Conservation (phyloP, 805 yeast species). For the Isabelozyma rhagii region DNA sequence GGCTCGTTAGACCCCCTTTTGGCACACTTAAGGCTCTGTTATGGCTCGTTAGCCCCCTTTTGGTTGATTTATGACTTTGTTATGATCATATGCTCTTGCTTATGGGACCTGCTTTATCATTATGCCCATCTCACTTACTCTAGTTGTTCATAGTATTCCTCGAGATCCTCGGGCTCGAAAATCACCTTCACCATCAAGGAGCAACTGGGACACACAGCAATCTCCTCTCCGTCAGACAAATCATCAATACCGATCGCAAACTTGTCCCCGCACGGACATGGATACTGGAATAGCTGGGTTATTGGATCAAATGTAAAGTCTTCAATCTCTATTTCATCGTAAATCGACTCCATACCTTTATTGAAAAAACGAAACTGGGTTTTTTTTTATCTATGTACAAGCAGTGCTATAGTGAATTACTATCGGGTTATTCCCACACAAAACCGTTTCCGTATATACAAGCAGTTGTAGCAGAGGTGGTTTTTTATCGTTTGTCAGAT, state of each 20-base stretch:
- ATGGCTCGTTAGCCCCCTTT: no score
- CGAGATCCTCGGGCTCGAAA: slow-evolving; percentile 64
- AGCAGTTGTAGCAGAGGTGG: background rate
- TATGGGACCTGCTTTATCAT: no score
- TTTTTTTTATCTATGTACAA: no score
- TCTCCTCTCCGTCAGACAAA: slow-evolving; percentile 83
- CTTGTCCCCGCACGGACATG: slow-evolving; percentile 97
- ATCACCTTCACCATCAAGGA: slow-evolving; percentile 90
- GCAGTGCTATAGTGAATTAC: background rate
- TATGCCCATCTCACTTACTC: background rate
- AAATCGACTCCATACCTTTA: slow-evolving; percentile 54
- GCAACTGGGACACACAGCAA: slow-evolving; percentile 96
- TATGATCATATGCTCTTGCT: no score
- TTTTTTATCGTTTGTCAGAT: background rate
- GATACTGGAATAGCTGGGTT: slow-evolving; percentile 83
- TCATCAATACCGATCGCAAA: slow-evolving; percentile 87
- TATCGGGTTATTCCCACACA: background rate
- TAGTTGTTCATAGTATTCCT: slow-evolving; percentile 36
- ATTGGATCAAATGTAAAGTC: slow-evolving; percentile 88
- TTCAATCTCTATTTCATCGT: slow-evolving; percentile 95
- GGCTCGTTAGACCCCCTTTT: no score
- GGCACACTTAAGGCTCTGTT: no score
- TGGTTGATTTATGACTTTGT: no score
- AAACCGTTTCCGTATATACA: background rate
- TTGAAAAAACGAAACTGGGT: no score